Base-by-base conservation (phyloP, 2,329 filamentous ascomycete genomes). In the Grosmannia serpens region DNA sequence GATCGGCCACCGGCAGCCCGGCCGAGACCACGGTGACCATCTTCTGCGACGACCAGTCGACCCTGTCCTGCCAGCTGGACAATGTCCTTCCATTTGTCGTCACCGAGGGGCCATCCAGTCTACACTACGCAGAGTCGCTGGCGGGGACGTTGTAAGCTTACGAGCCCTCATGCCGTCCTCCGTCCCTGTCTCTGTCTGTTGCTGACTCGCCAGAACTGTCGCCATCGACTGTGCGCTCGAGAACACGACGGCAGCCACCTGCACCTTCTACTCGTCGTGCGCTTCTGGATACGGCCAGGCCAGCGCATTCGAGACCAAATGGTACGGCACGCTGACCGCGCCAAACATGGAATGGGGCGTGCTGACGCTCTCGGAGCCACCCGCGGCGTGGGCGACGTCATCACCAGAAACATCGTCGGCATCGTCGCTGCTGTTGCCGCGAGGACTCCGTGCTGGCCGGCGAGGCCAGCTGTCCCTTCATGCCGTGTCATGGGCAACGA, bases 221-320 rank as follows among this genome's bases (percentile, higher is more conserved):
- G 68, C 75, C 53, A 68, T 79, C 20, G 71, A 69, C 57, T 79
- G 76, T 64, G 67, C 68, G 20, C 67, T 78, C 27, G 64, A 69
- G 24, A 74, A 70, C 27, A 74, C 69, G 6, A 76, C 74, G 5
- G 70, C 68, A 11, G 76, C 76, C 22, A 75, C 73, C 6, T 79
- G 77, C 62, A 77, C 74, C 0, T 76, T 76, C 24, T 77, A 75
- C 61, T 76, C 77, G 2, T 77, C 75, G 55, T 73, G 71, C 56
- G 71, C 69, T 47, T 64, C 71, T 6, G 70, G 70, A 53, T 75
- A 31, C 73, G 72, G 9, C 31, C n/a, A 15, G n/a, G n/a, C 55
- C 65, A 67, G 10, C 0, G 74, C 75, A 47, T 75, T 74, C 1
- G 70, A 77, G 60, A 69, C 73, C 13, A 69, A 67, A 17, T 78